Percentiles rank a stretch among this genome's conserved stretches.
phyloP scores from a whole-genome alignment of 257 asterid genomes.

The Nicotiana sylvestris region DNA sequence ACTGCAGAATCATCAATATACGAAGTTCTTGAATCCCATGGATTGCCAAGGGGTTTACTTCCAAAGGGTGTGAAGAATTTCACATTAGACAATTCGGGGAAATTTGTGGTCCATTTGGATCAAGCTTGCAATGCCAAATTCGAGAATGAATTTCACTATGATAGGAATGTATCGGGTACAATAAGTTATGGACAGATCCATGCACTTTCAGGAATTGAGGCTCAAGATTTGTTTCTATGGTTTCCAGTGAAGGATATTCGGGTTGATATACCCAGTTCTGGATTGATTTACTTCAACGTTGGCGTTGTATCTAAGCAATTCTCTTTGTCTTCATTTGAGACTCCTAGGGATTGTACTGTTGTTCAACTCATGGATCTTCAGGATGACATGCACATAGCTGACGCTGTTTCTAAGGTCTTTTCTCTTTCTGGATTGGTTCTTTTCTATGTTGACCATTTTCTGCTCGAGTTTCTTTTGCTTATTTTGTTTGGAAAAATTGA shows the following conservation, averaged over 20 bases:
- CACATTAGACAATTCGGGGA: slow-evolving; percentile 58
- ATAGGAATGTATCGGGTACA: slow-evolving; percentile 59
- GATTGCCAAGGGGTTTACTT: slow-evolving; percentile 83
- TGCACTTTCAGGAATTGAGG: slow-evolving; percentile 67
- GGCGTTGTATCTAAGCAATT: slow-evolving; percentile 98
- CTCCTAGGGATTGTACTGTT: slow-evolving; percentile 79
- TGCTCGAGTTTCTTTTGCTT: too few relatives aligned
- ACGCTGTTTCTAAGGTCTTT: slow-evolving; percentile 36
- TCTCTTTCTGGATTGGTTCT: background rate
- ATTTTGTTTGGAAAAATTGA: too few relatives aligned
- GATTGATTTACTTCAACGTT: slow-evolving; percentile 88
- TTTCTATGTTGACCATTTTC: background rate
- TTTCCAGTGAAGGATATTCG: slow-evolving; percentile 81
- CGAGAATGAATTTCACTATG: slow-evolving; percentile 65
- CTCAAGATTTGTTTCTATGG: slow-evolving; percentile 96
- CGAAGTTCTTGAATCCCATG: slow-evolving; percentile 55
- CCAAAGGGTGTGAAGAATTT: slow-evolving; percentile 80
- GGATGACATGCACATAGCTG: too few relatives aligned
- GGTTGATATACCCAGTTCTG: slow-evolving; percentile 59
- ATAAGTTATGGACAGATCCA: slow-evolving; percentile 61
- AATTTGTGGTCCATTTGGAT: slow-evolving; percentile 64
- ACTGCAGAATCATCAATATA: slow-evolving; percentile 45
- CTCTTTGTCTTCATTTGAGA: slow-evolving; percentile 80
- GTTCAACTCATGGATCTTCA: slow-evolving; percentile 48
- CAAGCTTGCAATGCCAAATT: slow-evolving; percentile 61